Conservation (phyloP, 208 protist species). For the Wallacemonas sp. region DNA sequence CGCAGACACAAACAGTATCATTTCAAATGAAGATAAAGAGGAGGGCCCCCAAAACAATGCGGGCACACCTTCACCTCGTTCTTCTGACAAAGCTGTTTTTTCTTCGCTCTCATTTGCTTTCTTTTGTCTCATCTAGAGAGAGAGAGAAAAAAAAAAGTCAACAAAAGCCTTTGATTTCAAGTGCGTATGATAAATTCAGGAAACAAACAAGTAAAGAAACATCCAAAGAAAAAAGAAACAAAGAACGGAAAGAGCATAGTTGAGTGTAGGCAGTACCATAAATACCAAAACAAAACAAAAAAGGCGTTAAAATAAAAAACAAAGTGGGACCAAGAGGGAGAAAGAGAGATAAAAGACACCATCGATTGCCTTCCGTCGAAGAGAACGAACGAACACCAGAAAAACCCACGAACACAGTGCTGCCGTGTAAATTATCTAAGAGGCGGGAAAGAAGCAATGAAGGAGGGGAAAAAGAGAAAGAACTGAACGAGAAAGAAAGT, state of each 20-base stretch:
- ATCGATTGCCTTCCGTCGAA: too few species aligned
- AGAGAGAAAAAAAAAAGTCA: background rate
- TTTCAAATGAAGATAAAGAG: too few species aligned
- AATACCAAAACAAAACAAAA: conserved; percentile 15
- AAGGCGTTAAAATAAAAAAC: conserved; percentile 13
- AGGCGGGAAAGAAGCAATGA: conserved; percentile 11
- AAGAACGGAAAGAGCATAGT: conserved; percentile 11
- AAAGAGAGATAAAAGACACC: too few species aligned
- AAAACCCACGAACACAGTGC: too few species aligned
- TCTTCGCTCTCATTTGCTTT: conserved; percentile 5
- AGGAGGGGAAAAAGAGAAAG: conserved; percentile 9
- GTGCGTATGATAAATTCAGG: too few species aligned
- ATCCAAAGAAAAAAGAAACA: conserved; percentile 4
- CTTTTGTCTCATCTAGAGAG: background rate
- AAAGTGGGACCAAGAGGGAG: conserved; percentile 10
- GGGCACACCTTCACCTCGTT: background rate
- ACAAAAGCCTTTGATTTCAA: too few species aligned
- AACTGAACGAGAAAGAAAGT: background rate
- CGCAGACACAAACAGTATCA: too few species aligned
- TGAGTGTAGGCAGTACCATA: too few species aligned
- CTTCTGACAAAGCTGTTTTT: background rate
- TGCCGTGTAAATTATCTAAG: conserved; percentile 3
- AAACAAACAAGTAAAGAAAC: conserved; percentile 15
- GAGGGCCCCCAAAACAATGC: too few species aligned
- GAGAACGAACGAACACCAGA: too few species aligned